These are phyloP conservation scores for Magnolia sinica DNA, from an alignment of 164 flowering plant species.

Conservation along the genomic window DNA sequence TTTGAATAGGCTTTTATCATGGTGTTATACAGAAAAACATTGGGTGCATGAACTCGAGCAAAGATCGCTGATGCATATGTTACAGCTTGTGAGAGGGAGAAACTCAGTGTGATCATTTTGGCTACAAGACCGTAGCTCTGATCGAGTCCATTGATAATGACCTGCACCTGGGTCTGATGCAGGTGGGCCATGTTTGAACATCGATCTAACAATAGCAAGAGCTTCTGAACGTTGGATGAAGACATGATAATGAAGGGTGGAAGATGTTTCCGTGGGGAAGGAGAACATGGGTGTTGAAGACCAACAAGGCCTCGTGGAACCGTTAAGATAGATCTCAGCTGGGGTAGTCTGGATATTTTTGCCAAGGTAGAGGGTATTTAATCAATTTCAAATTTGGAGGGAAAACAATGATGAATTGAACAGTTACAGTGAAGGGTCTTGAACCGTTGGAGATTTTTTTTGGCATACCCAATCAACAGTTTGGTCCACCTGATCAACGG, in stretches of 20 bases:
- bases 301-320: no score
- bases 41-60: slow-evolving; percentile 1
- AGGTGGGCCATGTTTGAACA: neutral
- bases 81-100: neutral
- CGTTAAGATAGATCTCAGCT: no score
- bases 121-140: slow-evolving; percentile 4
- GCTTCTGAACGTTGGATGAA: neutral
- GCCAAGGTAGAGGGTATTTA: no score
- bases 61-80: slow-evolving; percentile 4
- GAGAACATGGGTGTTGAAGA: no score
- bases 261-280: neutral
- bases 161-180: neutral
- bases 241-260: neutral
- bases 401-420: no score
- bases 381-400: no score
- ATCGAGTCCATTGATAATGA: slow-evolving; percentile 1
- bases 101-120: neutral
- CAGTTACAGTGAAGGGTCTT: no score
- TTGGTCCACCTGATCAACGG: no score
- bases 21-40: slow-evolving; percentile 6
- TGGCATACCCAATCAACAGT: no score
- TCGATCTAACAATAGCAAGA: neutral
- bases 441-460: no score
- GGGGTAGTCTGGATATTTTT: no score
- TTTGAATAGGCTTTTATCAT: slow-evolving; percentile 4